Percentiles rank a stretch among this genome's conserved stretches.
phyloP scores from a whole-genome alignment of 2,329 filamentous ascomycete genomes.

The Waltergamsia citrina region DNA sequence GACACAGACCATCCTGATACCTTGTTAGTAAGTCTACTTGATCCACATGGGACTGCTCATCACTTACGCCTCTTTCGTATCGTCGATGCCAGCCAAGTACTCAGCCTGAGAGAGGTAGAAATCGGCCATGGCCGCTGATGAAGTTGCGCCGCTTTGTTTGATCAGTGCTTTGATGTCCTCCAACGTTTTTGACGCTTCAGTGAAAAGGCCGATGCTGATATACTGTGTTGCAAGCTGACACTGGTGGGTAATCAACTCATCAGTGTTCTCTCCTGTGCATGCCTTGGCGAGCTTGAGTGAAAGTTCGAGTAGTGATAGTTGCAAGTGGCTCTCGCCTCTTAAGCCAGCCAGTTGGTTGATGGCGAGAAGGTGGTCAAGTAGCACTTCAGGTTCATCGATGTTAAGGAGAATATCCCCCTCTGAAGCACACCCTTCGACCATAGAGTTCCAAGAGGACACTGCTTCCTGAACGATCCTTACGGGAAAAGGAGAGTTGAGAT shows the following conservation, averaged over 20 bases:
- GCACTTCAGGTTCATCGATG: slow-evolving; percentile 38
- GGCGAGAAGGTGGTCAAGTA: slow-evolving; percentile 40
- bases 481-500: slow-evolving; percentile 19
- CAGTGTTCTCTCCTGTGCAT: slow-evolving; percentile 18
- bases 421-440: slow-evolving; percentile 27
- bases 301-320: slow-evolving; percentile 21
- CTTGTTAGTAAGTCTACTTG: no score
- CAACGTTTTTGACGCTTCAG: slow-evolving; percentile 43
- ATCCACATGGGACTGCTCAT: no score
- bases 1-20: slow-evolving; percentile 14
- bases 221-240: slow-evolving; percentile 43
- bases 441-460: slow-evolving; percentile 32
- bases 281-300: slow-evolving; percentile 25
- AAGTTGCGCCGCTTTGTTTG: slow-evolving; percentile 20
- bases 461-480: slow-evolving; percentile 22
- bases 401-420: slow-evolving; percentile 28
- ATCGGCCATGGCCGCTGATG: slow-evolving; percentile 29
- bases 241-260: slow-evolving; percentile 33
- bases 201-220: slow-evolving; percentile 40
- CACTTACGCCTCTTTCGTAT: slow-evolving; percentile 45
- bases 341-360: slow-evolving; percentile 41
- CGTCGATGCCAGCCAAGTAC: slow-evolving; percentile 60
- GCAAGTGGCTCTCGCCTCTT: slow-evolving; percentile 35
- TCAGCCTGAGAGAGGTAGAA: slow-evolving; percentile 68
- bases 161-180: slow-evolving; percentile 43